Base-by-base conservation (phyloP, 768 basidiomycete species). In the Macrolepiota fuliginosa region DNA sequence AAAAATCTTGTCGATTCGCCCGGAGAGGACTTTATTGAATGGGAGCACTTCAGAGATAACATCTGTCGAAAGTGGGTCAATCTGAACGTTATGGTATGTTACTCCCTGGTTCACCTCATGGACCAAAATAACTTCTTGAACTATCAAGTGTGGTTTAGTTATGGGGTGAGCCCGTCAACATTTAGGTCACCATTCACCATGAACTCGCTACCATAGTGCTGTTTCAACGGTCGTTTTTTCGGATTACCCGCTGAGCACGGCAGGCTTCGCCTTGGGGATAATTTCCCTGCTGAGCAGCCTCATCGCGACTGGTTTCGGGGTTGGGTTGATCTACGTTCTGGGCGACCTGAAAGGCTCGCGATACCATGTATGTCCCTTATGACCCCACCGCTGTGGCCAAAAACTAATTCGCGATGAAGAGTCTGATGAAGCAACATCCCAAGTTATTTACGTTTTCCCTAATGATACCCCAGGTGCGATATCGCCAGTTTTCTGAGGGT, bases 321-420 rank as follows among this genome's bases (percentile, higher is more conserved):
- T 63, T n/a, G 62, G 62, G 4, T 42, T 63, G 11, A 63, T 63
- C 17, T 63, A 63, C 27, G 62, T 63, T 17, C 25, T 63, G 42
- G 62, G 62, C 19, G 62, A 63, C 39, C 17, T 63, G 29, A 54
- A 25, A 15, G 62, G 62, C 11, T 42, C 56, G 19, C 49, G 62
- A 36, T 57, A 51, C 32, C 62, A 63, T 24, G 62, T 63, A 15
- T 24, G 57, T 54, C n/a, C 39, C 4, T 19, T 15, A 13, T 6
- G 2, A 39, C 5, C 4, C 22, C 13, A 45, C 45, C 40, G 39
- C 10, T 15, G n/a, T 45, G 22, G 3, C 25, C 54, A 45, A 42
- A 56, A 9, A 3, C 9, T 47, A 6, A 13, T 11, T 6, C 10
- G 4, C 36, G 19, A 22, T 11, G 29, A 40, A 63, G 62, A 58